A percentile compares a stretch with the other conserved stretches of the same genome.
These are phyloP conservation scores for Striga asiatica DNA, from an alignment of 257 asterid species.

Conservation along the genomic window DNA sequence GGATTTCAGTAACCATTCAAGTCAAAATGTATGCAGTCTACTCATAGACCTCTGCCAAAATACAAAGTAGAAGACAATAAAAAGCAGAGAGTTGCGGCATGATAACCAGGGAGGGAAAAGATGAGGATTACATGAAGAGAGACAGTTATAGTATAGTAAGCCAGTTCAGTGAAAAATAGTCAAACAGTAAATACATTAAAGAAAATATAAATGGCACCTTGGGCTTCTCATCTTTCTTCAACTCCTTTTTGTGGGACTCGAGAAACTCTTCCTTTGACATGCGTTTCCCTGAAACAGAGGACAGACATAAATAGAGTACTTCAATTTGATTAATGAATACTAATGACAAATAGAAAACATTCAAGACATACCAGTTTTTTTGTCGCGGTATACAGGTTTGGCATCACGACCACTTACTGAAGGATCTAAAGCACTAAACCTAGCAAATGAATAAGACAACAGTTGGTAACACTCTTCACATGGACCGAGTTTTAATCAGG, in stretches of 20 bases:
- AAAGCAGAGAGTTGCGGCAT: too few species aligned
- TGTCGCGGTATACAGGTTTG: constrained; percentile 68
- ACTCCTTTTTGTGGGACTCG: constrained; percentile 42
- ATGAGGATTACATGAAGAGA: not conserved
- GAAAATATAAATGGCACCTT: constrained; percentile 34
- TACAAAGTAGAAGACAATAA: too few species aligned
- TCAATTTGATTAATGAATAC: constrained; percentile 1
- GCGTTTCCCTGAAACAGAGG: constrained; percentile 50
- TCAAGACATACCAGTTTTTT: constrained; percentile 49
- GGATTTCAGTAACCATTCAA: too few species aligned
- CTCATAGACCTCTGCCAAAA: too few species aligned
- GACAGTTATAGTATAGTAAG: not conserved
- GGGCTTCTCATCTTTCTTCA: constrained; percentile 63
- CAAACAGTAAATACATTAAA: not conserved
- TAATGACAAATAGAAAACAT: not conserved
- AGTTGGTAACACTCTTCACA: too few species aligned
- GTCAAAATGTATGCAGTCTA: too few species aligned
- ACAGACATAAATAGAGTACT: constrained; percentile 5
- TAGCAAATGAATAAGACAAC: constrained; percentile 24
- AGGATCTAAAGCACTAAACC: constrained; percentile 75
- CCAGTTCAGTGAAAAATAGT: not conserved
- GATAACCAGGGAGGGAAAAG: too few species aligned
- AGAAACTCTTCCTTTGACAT: constrained; percentile 71
- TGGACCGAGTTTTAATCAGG: too few species aligned
- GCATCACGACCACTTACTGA: constrained; percentile 72